Percentiles rank a stretch among this genome's conserved stretches.
Evolutionary conservation across 176 grass and related monocot species (phyloP).

Genomic region (Oryza rufipogon): DNA sequence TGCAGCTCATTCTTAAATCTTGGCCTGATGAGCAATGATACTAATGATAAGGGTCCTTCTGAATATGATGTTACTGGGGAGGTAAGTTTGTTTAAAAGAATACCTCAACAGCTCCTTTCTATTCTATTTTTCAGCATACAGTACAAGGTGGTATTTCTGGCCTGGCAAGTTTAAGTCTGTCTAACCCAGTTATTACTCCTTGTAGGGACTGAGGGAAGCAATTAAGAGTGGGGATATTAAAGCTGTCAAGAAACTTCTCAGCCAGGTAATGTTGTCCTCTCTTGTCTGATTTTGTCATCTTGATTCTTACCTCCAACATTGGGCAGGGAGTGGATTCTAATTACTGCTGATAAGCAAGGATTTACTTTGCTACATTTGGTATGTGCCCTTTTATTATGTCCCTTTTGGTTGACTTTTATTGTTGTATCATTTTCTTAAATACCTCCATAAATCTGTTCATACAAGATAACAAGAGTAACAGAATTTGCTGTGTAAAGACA

Average conservation of each 20-base stretch:
- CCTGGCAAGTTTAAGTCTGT: background rate
- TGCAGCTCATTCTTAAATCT: conserved; percentile 85
- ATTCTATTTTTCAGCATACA: conserved; percentile 9
- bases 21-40: conserved; percentile 67
- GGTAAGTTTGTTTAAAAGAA: conserved; percentile 47
- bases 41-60: conserved; percentile 46
- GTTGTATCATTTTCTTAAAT: background rate
- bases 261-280: conserved; percentile 60
- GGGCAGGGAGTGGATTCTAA: conserved; percentile 90
- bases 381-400: conserved; percentile 34
- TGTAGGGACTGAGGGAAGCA: conserved; percentile 93
- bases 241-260: conserved; percentile 85
- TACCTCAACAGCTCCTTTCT: background rate
- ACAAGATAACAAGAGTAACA: background rate
- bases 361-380: conserved; percentile 97
- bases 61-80: conserved; percentile 89
- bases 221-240: conserved; percentile 84
- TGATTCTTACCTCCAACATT: conserved; percentile 44
- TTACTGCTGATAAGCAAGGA: conserved; percentile 94
- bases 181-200: conserved; percentile 15
- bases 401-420: conserved; percentile 39
- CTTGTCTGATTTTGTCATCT: conserved; percentile 25
- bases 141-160: background rate
- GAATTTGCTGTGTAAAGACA: background rate
- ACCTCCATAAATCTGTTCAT: background rate